phyloP scores from a whole-genome alignment of 495 filamentous ascomycete species.

The Penicillium waksmanii region DNA sequence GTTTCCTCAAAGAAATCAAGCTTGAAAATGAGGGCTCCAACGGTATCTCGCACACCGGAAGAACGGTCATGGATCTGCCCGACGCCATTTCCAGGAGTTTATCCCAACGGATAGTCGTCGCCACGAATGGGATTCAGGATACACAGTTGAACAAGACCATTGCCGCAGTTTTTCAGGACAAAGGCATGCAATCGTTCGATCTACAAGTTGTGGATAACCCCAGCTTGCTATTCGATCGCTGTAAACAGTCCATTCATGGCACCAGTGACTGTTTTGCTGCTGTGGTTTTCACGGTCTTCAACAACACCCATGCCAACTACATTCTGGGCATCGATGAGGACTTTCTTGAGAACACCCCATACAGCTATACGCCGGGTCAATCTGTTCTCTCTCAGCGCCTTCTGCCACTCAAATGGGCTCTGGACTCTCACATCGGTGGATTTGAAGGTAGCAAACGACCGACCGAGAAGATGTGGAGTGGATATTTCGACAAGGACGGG shows the following conservation, averaged over 20 bases:
- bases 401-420: background rate
- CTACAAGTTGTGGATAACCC: background rate
- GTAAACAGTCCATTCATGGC: constrained; percentile 2
- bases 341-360: constrained; percentile 1
- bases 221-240: background rate
- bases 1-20: background rate
- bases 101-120: background rate
- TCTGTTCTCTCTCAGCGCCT: constrained; percentile 1
- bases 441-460: background rate
- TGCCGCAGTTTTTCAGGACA: background rate
- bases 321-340: constrained; percentile 3
- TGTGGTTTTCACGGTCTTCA: constrained; percentile 1
- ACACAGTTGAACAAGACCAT: constrained; percentile 1
- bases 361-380: constrained; percentile 1
- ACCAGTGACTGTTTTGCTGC: constrained; percentile 2
- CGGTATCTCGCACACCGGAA: background rate
- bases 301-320: constrained; percentile 1
- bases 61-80: background rate
- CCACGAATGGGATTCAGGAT: constrained; percentile 4
- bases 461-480: constrained; percentile 6
- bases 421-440: constrained; percentile 2
- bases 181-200: background rate
- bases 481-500: background rate
- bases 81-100: background rate
- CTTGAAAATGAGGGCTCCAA: background rate